Evolutionary conservation across 495 filamentous ascomycete genomes (phyloP), one percentile per base, ranked within the genome.

Genomic region (Penicillium salamii): DNA sequence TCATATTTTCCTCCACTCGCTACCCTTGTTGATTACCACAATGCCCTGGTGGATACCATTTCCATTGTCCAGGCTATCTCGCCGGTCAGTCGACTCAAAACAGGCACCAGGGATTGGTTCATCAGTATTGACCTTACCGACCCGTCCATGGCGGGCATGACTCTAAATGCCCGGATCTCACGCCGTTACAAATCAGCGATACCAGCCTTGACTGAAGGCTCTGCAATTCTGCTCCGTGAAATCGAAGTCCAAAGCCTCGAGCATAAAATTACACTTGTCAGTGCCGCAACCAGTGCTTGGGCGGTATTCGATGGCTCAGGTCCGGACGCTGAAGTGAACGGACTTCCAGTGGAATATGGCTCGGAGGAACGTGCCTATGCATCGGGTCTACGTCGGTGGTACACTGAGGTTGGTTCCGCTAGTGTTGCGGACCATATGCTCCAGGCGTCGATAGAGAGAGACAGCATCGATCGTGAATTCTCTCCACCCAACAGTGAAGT

Each of bases 61-160:
- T 88, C 83, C 1, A 69, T 92, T 15, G 87, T 83, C 11, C 77
- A 81, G 15, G 72, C 81, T 39, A 61, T 65, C 17, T 78, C 81
- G 1, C 67, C 77, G 4, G 76, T 85, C 2, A 66, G 72, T 20
- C 78, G 83, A 23, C 82, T 86, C 9, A 82, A 82, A 46, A 70
- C 75, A 13, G 87, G 86, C 1, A 83, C 85, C 5, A 74, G 79
- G 47, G 86, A 95, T 58, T 91, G 81, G 63, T 74, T 78, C 59
- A 72, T 88, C 46, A 80, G 81, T 17, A 77, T 93, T 37, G 77
- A 79, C 31, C 70, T 95, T 45, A 86, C 84, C 1, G 90, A 95
- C 62, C 78, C 79, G 14, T 76, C 73, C 12, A 68, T 73, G 69
- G 72, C 69, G 23, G 70, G 72, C 14, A 70, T 67, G 0, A 63